Evolutionary conservation across 2,329 filamentous ascomycete species (phyloP), one percentile per base, ranked within the genome.

Genomic region (Fusarium acutatum): DNA sequence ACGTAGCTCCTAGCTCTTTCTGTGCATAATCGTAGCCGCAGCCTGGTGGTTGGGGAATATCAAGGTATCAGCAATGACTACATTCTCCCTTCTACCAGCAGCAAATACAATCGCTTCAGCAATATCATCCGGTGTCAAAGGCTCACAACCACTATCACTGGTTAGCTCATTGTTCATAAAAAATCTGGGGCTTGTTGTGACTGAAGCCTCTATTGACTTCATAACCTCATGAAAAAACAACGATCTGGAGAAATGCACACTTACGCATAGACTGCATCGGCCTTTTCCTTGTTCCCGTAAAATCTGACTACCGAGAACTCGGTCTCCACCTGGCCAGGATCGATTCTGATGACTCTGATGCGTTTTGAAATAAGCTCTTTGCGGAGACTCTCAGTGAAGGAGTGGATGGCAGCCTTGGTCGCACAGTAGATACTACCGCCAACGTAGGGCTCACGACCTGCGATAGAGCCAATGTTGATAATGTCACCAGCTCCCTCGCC

Each of bases 311-410:
- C 86, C 2, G 93, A 96, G 83, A 97, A 97, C 80, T 97, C 94
- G n/a, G 95, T 97, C 87, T 97, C 94, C 41, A 97, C 95, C 83
- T 97, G 94, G 28, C 95, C 95, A 0, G 95, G 95, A 79, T 97
- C 95, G 75, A 97, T 88, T 81, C 94, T 93, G 69, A 97, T 97
- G 67, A 97, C 87, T 59, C 95, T 86, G 70, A 97, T 93, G 60
- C 93, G 87, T 30, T 92, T 94, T 8, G 92, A 87, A 73, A 97
- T 92, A 62, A 97, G 87, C 83, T 97, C 95, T 80, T 91, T 94
- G 71, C 95, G 88, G 79, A 97, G 82, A 14, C 92, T 88, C 60
- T 97, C 94, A 0, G 94, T 95, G 83, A 97, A 97, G 64, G 88
- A 92, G 74, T 92, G 90, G 53, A 97, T 92, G 1, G 95, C 95